Conservation (phyloP, 2,329 filamentous ascomycete species). For the Penicillium olsonii region DNA sequence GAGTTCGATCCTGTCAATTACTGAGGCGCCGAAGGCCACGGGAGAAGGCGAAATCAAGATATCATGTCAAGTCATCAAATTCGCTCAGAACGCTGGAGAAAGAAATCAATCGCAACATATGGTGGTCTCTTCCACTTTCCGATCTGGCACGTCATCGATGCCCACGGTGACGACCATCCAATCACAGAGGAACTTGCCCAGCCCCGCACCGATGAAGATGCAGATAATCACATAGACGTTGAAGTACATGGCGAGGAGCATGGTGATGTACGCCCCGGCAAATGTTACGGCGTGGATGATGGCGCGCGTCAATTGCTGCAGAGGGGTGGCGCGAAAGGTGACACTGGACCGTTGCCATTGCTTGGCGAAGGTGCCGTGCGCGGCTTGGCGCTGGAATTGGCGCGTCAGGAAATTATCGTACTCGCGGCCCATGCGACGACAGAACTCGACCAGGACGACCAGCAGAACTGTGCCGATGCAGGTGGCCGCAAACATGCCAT, state of each 20-base stretch:
- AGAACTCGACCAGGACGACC: slow-evolving; percentile 16
- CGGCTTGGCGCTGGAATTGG: slow-evolving; percentile 24
- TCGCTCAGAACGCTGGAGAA: not conserved
- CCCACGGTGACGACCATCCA: slow-evolving; percentile 23
- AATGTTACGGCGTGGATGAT: slow-evolving; percentile 21
- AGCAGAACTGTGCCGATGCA: slow-evolving; percentile 20
- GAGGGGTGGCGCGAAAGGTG: slow-evolving; percentile 18
- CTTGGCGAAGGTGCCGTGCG: slow-evolving; percentile 13
- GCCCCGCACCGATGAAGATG: slow-evolving; percentile 20
- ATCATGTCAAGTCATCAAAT: not conserved
- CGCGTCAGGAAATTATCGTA: slow-evolving; percentile 20
- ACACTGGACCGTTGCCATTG: slow-evolving; percentile 3
- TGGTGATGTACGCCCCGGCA: slow-evolving; percentile 20
- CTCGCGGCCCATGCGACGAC: slow-evolving; percentile 18
- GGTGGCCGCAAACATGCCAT: slow-evolving; percentile 22
- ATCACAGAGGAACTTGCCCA: slow-evolving; percentile 25
- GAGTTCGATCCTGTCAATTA: too few species aligned
- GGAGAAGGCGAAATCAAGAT: too few species aligned
- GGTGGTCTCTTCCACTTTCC: slow-evolving; percentile 20
- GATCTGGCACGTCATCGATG: slow-evolving; percentile 9
- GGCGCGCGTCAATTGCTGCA: slow-evolving; percentile 18
- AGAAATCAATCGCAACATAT: slow-evolving; percentile 19
- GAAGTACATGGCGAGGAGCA: slow-evolving; percentile 23
- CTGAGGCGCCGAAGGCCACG: not conserved
- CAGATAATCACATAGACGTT: slow-evolving; percentile 24